phyloP scores from a whole-genome alignment of 2,329 filamentous ascomycete genomes.

The Lasiodiplodia citricola region DNA sequence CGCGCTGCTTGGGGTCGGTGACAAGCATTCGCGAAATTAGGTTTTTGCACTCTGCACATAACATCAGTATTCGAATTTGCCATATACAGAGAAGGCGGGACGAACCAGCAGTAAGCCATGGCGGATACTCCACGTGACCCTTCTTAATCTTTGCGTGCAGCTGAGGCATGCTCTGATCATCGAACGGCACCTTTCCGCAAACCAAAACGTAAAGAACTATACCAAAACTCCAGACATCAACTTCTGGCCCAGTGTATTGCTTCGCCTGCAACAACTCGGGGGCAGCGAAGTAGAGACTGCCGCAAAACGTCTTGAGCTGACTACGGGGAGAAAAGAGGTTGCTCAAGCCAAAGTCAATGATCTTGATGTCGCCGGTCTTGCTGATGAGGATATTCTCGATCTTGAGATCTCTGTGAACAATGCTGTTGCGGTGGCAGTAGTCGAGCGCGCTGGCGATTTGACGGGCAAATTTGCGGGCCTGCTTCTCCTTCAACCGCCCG shows the following conservation, averaged over 20 bases:
- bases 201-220: conserved; percentile 97
- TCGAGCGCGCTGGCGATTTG: conserved; percentile 97
- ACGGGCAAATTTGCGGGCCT: conserved; percentile 94
- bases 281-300: conserved; percentile 95
- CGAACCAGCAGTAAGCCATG: conserved; percentile 85
- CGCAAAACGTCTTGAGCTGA: conserved; percentile 95
- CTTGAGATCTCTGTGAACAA: conserved; percentile 96
- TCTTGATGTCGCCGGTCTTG: conserved; percentile 98
- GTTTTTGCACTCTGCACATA: conserved; percentile 79
- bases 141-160: conserved; percentile 99
- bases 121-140: conserved; percentile 92
- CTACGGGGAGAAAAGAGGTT: conserved; percentile 88
- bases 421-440: conserved; percentile 97
- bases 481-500: conserved; percentile 96
- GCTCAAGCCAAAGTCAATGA: conserved; percentile 97
- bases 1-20: conserved; percentile 86
- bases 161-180: conserved; percentile 98
- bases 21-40: conserved; percentile 95
- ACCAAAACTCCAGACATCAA: conserved; percentile 98
- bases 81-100: not conserved
- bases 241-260: conserved; percentile 93
- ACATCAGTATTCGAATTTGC: conserved; percentile 25
- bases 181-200: conserved; percentile 97
- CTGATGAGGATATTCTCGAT: conserved; percentile 99
- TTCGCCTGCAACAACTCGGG: conserved; percentile 92